Percentiles rank a stretch among this genome's conserved stretches.
Conservation (phyloP, 2,329 filamentous ascomycete species). For the Calonectria leucothoes region DNA sequence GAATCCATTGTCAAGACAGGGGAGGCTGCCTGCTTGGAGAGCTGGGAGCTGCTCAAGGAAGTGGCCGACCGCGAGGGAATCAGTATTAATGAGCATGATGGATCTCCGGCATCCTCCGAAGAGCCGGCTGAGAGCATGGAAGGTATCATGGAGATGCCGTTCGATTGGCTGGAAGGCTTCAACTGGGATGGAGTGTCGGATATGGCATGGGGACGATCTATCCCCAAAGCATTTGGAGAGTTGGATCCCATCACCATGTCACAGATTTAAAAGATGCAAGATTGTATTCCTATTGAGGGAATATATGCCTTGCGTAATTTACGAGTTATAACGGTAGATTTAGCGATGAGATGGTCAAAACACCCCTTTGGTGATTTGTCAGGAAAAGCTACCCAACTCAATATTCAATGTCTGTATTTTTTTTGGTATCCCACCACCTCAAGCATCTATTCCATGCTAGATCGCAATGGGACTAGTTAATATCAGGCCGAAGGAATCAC, state of each 20-base stretch:
- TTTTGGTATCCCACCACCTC: not conserved
- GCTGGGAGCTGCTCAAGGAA: slow-evolving; percentile 48
- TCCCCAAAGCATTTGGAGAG: slow-evolving; percentile 9
- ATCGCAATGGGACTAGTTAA: not conserved
- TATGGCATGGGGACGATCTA: slow-evolving; percentile 26
- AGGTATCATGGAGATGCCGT: slow-evolving; percentile 38
- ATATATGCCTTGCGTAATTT: not conserved
- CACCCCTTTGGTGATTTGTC: not conserved
- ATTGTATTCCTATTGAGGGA: not conserved
- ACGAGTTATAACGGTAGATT: not conserved
- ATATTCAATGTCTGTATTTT: not conserved
- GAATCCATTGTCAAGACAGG: slow-evolving; percentile 41
- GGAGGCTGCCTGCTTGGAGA: slow-evolving; percentile 38
- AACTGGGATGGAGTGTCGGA: slow-evolving; percentile 38
- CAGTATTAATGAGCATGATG: slow-evolving; percentile 17
- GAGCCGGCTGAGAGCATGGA: slow-evolving; percentile 31
- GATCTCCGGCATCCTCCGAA: slow-evolving; percentile 15
- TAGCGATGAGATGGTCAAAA: not conserved
- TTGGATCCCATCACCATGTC: slow-evolving; percentile 8
- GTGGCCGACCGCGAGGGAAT: slow-evolving; percentile 44
- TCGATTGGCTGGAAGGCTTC: slow-evolving; percentile 41
- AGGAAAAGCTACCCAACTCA: not conserved
- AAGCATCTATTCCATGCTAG: no score
- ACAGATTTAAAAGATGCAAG: not conserved
- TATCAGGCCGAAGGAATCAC: no score